These are phyloP conservation scores for Calocybe indica DNA, from an alignment of 768 basidiomycete species.

Conservation along the genomic window DNA sequence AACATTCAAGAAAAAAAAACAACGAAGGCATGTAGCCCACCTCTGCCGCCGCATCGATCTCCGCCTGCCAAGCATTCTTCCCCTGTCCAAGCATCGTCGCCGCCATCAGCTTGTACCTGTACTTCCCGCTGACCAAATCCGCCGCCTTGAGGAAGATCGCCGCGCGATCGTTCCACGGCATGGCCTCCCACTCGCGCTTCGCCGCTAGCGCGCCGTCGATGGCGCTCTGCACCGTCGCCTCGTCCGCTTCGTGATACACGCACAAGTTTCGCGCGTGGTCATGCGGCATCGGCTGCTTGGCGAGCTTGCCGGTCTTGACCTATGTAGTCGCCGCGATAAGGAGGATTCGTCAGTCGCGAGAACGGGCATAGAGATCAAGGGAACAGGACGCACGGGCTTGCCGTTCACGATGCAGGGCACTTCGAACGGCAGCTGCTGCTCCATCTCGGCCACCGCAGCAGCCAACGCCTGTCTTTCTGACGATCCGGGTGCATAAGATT, in stretches of 20 bases:
- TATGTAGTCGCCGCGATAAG: slow-evolving; percentile 19
- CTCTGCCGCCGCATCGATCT: slow-evolving; percentile 99
- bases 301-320: slow-evolving; percentile 77
- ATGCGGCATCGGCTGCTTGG: slow-evolving; percentile 80
- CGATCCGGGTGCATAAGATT: slow-evolving; percentile 73
- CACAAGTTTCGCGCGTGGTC: slow-evolving; percentile 80
- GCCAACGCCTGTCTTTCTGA: slow-evolving; percentile 69
- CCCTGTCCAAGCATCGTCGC: slow-evolving; percentile 98
- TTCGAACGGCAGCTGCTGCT: slow-evolving; percentile 80
- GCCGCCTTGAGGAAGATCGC: slow-evolving; percentile 99
- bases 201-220: slow-evolving; percentile 86
- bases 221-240: slow-evolving; percentile 65
- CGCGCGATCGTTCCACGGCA: slow-evolving; percentile 96
- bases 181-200: slow-evolving; percentile 83
- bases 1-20: neutral
- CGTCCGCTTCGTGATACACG: slow-evolving; percentile 84
- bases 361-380: neutral
- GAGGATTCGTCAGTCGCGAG: neutral
- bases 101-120: slow-evolving; percentile 90
- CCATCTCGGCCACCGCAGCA: slow-evolving; percentile 73
- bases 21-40: slow-evolving; percentile 31
- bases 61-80: slow-evolving; percentile 99
- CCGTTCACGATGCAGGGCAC: slow-evolving; percentile 94
- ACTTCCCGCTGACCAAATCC: slow-evolving; percentile 92
- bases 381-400: slow-evolving; percentile 52